A percentile compares a stretch with the other conserved stretches of the same genome.
phyloP scores from a whole-genome alignment of 805 yeast species.

The Yarrowia sp. region DNA sequence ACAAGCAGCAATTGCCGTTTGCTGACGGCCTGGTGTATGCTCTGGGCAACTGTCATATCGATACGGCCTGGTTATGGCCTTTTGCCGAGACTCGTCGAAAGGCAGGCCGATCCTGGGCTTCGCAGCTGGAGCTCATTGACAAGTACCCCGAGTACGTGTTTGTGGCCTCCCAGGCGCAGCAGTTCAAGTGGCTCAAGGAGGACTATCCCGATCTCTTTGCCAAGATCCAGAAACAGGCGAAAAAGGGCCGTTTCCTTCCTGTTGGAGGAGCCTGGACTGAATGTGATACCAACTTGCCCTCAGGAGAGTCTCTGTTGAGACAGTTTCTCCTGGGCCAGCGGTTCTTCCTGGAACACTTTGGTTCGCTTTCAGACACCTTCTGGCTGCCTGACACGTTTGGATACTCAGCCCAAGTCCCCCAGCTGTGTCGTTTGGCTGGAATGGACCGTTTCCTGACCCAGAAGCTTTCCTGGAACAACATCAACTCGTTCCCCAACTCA shows the following conservation, averaged over 20 bases:
- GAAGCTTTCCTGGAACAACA: constrained; percentile 95
- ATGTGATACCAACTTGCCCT: constrained; percentile 94
- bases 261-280: constrained; percentile 99
- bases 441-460: constrained; percentile 88
- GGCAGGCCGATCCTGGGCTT: constrained; percentile 93
- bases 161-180: constrained; percentile 96
- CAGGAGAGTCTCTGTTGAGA: constrained; percentile 87
- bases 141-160: constrained; percentile 91
- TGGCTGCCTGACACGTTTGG: constrained; percentile 99
- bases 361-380: constrained; percentile 72
- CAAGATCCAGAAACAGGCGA: constrained; percentile 64
- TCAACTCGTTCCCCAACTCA: constrained; percentile 85
- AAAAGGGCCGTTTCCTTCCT: constrained; percentile 79
- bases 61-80: constrained; percentile 99
- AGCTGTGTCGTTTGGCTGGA: constrained; percentile 85
- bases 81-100: constrained; percentile 94
- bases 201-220: constrained; percentile 84
- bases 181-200: constrained; percentile 85
- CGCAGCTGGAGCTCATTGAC: constrained; percentile 84
- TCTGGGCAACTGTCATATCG: constrained; percentile 95
- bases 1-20: constrained; percentile 10
- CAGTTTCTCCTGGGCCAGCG: constrained; percentile 92
- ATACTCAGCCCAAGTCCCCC: constrained; percentile 94
- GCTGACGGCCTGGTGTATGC: constrained; percentile 60
- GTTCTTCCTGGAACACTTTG: constrained; percentile 80